phyloP scores from a whole-genome alignment of 2,329 filamentous ascomycete species.

The Fusarium guadeloupense region DNA sequence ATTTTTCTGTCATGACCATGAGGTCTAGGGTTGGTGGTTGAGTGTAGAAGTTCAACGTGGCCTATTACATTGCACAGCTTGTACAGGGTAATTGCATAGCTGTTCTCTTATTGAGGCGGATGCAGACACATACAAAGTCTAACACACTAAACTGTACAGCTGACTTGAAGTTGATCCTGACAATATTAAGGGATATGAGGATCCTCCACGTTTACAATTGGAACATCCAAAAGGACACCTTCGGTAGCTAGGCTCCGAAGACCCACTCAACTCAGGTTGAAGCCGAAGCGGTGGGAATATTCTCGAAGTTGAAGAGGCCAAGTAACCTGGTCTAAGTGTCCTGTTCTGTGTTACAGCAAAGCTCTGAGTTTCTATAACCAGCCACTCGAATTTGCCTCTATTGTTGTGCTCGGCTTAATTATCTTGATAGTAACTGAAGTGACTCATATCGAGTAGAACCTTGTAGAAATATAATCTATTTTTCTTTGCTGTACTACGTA shows the following conservation, averaged over 20 bases:
- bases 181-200: conserved; percentile 33
- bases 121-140: not conserved
- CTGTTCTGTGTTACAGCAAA: not conserved
- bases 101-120: not conserved
- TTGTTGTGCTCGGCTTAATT: not conserved
- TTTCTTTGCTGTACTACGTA: not conserved
- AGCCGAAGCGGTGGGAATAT: conserved; percentile 38
- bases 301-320: conserved; percentile 42
- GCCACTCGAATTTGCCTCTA: not conserved
- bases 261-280: conserved; percentile 28
- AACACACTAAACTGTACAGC: not conserved
- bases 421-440: conserved; percentile 6
- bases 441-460: conserved; percentile 32
- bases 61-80: conserved; percentile 9
- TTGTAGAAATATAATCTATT: conserved; percentile 15
- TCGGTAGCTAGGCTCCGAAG: conserved; percentile 38
- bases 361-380: not conserved
- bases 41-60: not conserved
- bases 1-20: not conserved
- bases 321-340: no score
- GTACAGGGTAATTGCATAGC: not conserved
- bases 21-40: conserved; percentile 4
- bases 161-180: not conserved
- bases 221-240: conserved; percentile 28
- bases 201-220: conserved; percentile 9